Conservation (phyloP, 129 eudicot species). For the Kitagawia praeruptora region DNA sequence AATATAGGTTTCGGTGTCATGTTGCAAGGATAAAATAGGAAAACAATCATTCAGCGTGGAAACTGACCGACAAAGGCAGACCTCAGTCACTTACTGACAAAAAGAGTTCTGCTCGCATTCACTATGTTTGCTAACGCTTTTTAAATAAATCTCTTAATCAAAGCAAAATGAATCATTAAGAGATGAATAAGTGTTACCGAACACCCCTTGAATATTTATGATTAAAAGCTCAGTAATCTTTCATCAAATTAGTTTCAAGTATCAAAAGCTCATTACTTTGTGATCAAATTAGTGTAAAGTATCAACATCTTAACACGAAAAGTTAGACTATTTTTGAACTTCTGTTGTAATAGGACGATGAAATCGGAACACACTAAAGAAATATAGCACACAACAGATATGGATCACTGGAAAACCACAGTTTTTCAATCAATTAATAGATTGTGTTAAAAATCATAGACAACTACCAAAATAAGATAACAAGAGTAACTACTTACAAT, state of each 20-base stretch:
- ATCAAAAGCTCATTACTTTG: background rate
- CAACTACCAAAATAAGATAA: constrained; percentile 3
- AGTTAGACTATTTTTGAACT: background rate
- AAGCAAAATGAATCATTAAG: too few relatives aligned
- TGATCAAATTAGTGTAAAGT: background rate
- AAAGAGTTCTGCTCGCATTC: too few relatives aligned
- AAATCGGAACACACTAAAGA: background rate
- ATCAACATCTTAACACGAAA: background rate
- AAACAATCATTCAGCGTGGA: too few relatives aligned
- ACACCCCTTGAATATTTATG: background rate
- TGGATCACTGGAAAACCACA: background rate
- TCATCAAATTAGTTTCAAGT: background rate
- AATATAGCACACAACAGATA: background rate
- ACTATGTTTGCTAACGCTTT: too few relatives aligned
- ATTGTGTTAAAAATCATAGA: background rate
- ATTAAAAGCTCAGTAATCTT: background rate
- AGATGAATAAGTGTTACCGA: too few relatives aligned
- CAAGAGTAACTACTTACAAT: constrained; percentile 49
- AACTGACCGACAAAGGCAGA: too few relatives aligned
- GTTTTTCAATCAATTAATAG: background rate
- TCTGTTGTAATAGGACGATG: background rate
- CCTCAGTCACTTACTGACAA: too few relatives aligned
- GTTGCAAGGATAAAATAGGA: too few relatives aligned
- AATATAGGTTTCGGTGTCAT: too few relatives aligned
- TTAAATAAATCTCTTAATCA: too few relatives aligned